Percentiles rank a stretch among this genome's conserved stretches.
These are phyloP conservation scores for Neurospora cerealis DNA, from an alignment of 495 filamentous ascomycete genomes.

Conservation along the genomic window DNA sequence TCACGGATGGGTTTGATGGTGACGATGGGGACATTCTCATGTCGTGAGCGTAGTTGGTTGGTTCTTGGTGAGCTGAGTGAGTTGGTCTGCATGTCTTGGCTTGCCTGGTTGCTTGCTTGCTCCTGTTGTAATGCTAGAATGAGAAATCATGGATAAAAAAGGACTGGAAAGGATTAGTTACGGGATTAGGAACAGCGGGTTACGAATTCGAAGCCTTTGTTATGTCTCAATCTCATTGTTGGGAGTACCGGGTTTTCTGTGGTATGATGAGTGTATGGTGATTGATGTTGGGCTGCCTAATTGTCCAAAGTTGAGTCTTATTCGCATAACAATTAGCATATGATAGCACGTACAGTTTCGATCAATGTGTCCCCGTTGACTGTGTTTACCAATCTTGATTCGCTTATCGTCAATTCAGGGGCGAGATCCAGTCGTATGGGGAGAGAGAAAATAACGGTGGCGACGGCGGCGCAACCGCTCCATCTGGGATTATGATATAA, in stretches of 20 bases:
- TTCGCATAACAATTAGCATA: neutral
- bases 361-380: neutral
- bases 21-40: neutral
- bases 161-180: neutral
- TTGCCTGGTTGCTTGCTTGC: neutral
- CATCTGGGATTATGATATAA: neutral
- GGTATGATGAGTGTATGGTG: neutral
- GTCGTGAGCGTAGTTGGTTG: neutral
- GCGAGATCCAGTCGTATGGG: neutral
- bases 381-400: neutral
- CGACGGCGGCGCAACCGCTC: neutral
- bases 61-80: neutral
- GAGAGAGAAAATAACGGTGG: neutral
- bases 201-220: neutral
- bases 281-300: neutral
- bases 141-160: neutral
- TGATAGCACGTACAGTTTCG: neutral
- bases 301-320: neutral
- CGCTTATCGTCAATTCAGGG: neutral
- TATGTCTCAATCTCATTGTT: neutral
- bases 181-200: neutral
- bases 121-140: neutral
- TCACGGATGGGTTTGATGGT: conserved; percentile 12
- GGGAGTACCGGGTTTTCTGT: neutral
- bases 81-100: neutral